These are phyloP conservation scores for Neonectria ditissima DNA, from an alignment of 2,329 filamentous ascomycete species.

Conservation along the genomic window DNA sequence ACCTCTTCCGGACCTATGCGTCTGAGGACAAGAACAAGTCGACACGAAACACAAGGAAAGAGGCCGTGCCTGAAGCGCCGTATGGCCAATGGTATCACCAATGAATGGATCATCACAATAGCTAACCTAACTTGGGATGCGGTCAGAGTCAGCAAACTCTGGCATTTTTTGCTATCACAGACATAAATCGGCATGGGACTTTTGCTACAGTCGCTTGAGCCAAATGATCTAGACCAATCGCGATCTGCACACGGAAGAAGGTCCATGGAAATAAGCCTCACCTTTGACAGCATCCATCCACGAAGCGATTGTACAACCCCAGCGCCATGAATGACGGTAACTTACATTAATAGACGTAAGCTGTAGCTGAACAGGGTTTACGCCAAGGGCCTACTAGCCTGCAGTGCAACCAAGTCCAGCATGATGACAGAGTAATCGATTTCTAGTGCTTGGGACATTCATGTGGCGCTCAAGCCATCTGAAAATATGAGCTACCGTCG, in stretches of 20 bases:
- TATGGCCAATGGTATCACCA: too few relatives aligned
- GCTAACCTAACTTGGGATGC: too few relatives aligned
- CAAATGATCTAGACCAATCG: neutral
- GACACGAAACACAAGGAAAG: too few relatives aligned
- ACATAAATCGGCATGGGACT: too few relatives aligned
- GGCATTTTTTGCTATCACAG: too few relatives aligned
- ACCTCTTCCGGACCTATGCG: too few relatives aligned
- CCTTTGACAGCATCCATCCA: neutral
- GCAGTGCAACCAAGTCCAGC: neutral
- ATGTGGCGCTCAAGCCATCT: conserved; percentile 4
- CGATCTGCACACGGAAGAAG: neutral
- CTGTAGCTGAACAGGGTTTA: conserved; percentile 2
- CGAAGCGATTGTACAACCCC: neutral
- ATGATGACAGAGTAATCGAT: neutral
- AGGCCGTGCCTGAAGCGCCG: too few relatives aligned
- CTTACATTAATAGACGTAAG: neutral
- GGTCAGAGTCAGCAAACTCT: too few relatives aligned
- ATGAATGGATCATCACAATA: too few relatives aligned
- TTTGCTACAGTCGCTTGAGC: too few relatives aligned
- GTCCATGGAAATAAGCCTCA: neutral
- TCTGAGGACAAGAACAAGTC: too few relatives aligned
- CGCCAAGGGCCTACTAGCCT: neutral
- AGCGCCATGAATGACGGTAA: neutral
- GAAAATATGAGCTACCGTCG: neutral
- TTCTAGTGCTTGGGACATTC: neutral